These are phyloP conservation scores for Botryotinia calthae DNA, from an alignment of 2,329 filamentous ascomycete genomes.

Conservation along the genomic window DNA sequence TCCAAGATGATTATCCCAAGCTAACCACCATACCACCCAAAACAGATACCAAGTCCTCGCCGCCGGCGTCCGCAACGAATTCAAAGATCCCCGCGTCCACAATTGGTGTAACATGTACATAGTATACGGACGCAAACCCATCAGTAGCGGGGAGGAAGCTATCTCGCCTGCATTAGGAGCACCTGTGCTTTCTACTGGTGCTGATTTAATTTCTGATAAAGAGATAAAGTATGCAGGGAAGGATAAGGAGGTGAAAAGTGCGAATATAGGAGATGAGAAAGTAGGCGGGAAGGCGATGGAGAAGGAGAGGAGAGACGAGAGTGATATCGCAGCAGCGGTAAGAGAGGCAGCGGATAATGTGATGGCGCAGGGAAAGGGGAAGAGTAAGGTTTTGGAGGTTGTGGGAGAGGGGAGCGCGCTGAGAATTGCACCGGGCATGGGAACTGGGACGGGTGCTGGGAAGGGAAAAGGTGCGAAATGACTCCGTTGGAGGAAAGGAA, in stretches of 20 bases:
- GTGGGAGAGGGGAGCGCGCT: neutral
- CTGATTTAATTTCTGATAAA: neutral
- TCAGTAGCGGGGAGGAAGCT: neutral
- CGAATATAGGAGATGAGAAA: too few species aligned
- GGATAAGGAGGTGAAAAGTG: neutral
- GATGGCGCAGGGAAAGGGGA: neutral
- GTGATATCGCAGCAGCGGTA: neutral
- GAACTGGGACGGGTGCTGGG: neutral
- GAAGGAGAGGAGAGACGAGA: neutral
- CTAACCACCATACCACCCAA: neutral
- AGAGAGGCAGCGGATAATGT: neutral
- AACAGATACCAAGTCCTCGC: constrained; percentile 16
- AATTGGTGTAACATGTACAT: constrained; percentile 15
- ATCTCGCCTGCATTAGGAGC: neutral
- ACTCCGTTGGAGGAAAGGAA: neutral
- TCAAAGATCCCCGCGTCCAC: neutral
- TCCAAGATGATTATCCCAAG: neutral
- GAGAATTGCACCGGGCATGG: neutral
- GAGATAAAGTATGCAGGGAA: neutral
- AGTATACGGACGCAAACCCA: neutral
- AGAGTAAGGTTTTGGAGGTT: neutral
- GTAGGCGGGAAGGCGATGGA: neutral
- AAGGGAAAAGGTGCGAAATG: neutral
- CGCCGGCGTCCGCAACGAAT: constrained; percentile 15
- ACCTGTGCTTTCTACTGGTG: neutral